Percentiles rank a stretch among this genome's conserved stretches.
Conservation (phyloP, 129 eudicot genomes). For the Dittrichia graveolens region DNA sequence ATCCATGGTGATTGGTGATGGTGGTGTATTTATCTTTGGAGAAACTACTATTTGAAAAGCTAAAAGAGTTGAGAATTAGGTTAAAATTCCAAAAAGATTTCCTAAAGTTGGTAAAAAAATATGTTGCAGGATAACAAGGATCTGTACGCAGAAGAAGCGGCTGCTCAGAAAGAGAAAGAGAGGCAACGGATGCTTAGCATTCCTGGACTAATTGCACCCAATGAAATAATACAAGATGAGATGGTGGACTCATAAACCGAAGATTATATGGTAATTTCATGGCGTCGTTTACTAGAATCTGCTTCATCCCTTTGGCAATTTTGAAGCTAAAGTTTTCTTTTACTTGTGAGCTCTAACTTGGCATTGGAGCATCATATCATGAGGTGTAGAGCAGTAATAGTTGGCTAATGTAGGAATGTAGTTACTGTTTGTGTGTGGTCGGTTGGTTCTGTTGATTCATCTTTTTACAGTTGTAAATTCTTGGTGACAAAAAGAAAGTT, state of each 20-base stretch:
- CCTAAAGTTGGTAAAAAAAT: neutral
- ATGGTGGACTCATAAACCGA: conserved; percentile 68
- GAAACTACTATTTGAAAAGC: neutral
- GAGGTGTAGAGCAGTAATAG: conserved; percentile 21
- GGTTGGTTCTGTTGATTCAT: neutral
- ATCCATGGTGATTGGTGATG: no score
- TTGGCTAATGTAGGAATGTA: conserved; percentile 9
- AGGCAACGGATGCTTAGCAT: conserved; percentile 79
- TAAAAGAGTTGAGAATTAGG: no score
- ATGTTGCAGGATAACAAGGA: conserved; percentile 86
- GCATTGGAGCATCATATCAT: conserved; percentile 7
- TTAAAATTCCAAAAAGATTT: no score
- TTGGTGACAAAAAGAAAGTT: neutral
- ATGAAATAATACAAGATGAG: conserved; percentile 92
- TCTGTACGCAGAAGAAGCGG: conserved; percentile 96
- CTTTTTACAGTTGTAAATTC: conserved; percentile 24
- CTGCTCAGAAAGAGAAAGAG: conserved; percentile 83
- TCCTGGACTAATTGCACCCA: conserved; percentile 94
- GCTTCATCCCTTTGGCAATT: neutral
- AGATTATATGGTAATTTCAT: neutral
- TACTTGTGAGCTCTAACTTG: neutral
- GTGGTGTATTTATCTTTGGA: no score
- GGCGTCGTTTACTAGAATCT: neutral
- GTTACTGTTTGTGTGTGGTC: neutral
- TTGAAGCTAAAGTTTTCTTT: conserved; percentile 3